Base-by-base conservation (phyloP, 495 filamentous ascomycete genomes). In the Terfezia boudieri region DNA sequence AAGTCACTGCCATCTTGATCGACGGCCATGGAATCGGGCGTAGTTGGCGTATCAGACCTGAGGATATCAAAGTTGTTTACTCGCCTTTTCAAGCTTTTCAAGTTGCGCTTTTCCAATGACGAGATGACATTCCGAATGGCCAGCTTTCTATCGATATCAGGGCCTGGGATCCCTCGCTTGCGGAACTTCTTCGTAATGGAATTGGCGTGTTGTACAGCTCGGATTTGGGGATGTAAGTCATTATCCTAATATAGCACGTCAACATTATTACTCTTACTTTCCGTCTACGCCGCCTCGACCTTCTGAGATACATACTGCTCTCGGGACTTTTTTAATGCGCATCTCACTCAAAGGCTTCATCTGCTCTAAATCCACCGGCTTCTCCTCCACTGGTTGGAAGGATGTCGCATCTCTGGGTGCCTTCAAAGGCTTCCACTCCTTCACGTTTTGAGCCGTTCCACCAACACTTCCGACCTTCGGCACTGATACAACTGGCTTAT, bases 21-120 rank as follows among this genome's bases (percentile, higher is more conserved):
- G n/a, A 61, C 57, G 26, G 59, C 60, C 55, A 61, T 58, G 26
- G 60, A 61, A 14, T 61, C 53, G 9, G 55, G 52, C 9, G 60
- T 61, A 37, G 49, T 53, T 6, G 59, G 60, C 37, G 59, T 61
- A 11, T 36, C 48, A 14, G 49, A 54, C 9, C 51, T 36, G 41
- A 54, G 17, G n/a, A 36, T 56, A 7, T 50, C 59, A 10, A 51
- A 36, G 36, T 36, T 55, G 46, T 61, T 54, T 52, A 54, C 51
- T 36, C 55, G 58, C 53, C 32, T 22, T 10, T 53, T 37, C 16
- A 60, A 41, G 43, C 32, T 22, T 10, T 53, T 37, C 16, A 60
- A 41, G 43, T 59, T 52, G 26, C 60, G 55, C 37, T 53, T 52
- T 49, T 61, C 55, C 16, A 61, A 51, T 35, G 60, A 61, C 20